Evolutionary conservation across 2,329 filamentous ascomycete genomes (phyloP).

Genomic region (Juglanconis oblonga): DNA sequence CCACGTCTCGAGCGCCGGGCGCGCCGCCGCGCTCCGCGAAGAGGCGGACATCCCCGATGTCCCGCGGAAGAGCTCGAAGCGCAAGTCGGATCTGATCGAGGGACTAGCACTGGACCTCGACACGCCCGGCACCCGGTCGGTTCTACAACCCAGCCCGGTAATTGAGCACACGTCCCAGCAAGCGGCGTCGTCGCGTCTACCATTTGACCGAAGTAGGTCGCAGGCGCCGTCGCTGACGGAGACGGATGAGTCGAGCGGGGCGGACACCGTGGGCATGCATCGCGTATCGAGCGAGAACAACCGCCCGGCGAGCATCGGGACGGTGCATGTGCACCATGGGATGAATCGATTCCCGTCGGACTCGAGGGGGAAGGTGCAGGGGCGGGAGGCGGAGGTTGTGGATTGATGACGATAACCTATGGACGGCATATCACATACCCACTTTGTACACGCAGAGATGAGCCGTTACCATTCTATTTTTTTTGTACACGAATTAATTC

Average conservation of each 20-base stretch:
- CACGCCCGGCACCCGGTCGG: constrained; percentile 34
- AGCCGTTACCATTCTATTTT: neutral
- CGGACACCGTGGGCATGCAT: constrained; percentile 21
- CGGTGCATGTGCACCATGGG: constrained; percentile 57
- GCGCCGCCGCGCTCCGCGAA: constrained; percentile 11
- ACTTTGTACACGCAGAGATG: neutral
- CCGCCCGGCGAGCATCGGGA: constrained; percentile 52
- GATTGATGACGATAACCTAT: constrained; percentile 26
- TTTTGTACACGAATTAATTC: neutral
- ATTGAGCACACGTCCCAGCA: constrained; percentile 8
- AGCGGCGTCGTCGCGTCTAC: constrained; percentile 40
- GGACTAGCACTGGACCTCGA: constrained; percentile 25
- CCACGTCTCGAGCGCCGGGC: constrained; percentile 32
- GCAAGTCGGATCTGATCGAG: constrained; percentile 45
- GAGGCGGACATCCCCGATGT: constrained; percentile 49
- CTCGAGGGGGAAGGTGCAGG: constrained; percentile 44
- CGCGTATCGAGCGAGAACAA: constrained; percentile 33
- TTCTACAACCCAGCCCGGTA: constrained; percentile 18
- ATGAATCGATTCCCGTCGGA: constrained; percentile 53
- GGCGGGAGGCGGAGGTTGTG: constrained; percentile 56
- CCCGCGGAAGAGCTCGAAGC: constrained; percentile 71
- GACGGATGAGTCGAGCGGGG: constrained; percentile 37
- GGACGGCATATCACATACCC: neutral
- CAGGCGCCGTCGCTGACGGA: constrained; percentile 46
- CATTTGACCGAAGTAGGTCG: constrained; percentile 52